Conservation (phyloP, 441 rosid genomes). For the Mallotus repandus region DNA sequence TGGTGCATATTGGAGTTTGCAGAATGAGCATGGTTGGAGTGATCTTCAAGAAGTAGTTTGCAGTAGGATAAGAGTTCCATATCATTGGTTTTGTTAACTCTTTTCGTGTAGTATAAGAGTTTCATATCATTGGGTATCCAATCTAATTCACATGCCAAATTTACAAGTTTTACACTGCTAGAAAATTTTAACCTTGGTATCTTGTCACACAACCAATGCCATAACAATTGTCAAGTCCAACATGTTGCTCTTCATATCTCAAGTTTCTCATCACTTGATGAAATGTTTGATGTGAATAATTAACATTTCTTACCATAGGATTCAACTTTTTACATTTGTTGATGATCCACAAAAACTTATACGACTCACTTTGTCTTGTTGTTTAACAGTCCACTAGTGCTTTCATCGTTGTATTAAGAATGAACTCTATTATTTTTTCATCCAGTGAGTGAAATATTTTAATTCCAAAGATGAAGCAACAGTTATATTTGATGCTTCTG, state of each 20-base stretch:
- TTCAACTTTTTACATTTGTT: background rate
- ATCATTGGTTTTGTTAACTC: too few relatives aligned
- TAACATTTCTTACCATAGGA: background rate
- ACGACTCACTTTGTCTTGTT: conserved; percentile 12
- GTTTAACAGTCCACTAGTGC: conserved; percentile 81
- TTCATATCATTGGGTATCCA: too few relatives aligned
- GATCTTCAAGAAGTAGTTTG: conserved; percentile 98
- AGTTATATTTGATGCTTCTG: too few relatives aligned
- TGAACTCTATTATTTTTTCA: too few relatives aligned
- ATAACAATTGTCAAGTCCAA: background rate
- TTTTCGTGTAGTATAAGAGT: too few relatives aligned
- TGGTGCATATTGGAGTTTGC: conserved; percentile 99
- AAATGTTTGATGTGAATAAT: background rate
- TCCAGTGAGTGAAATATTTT: too few relatives aligned
- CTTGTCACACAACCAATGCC: background rate
- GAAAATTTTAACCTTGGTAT: too few relatives aligned
- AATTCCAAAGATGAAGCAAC: too few relatives aligned
- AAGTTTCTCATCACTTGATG: background rate
- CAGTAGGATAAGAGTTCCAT: too few relatives aligned
- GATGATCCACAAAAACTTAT: background rate
- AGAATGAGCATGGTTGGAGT: conserved; percentile 99
- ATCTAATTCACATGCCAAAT: background rate
- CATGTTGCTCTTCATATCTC: background rate
- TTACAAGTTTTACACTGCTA: too few relatives aligned
- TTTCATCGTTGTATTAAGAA: conserved; percentile 76